These are phyloP conservation scores for Trichothecium roseum DNA, from an alignment of 2,329 filamentous ascomycete genomes.

Conservation along the genomic window DNA sequence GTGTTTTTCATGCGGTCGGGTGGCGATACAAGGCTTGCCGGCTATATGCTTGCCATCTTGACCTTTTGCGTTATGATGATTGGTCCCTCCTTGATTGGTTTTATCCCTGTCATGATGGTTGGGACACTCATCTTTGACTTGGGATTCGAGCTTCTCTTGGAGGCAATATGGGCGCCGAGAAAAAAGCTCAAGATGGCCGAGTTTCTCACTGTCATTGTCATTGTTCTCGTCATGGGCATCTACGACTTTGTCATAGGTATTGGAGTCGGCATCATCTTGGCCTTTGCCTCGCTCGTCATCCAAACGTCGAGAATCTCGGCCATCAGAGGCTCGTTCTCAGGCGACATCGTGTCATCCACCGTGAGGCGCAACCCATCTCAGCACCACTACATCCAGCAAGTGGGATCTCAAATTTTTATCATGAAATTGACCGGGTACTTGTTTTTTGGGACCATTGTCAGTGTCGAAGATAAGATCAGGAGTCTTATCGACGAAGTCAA, in stretches of 20 bases:
- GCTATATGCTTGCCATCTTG: slow-evolving; percentile 68
- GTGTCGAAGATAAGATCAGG: slow-evolving; percentile 82
- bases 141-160: slow-evolving; percentile 81
- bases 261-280: slow-evolving; percentile 79
- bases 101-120: slow-evolving; percentile 93
- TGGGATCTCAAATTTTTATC: slow-evolving; percentile 79
- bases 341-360: slow-evolving; percentile 81
- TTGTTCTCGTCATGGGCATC: slow-evolving; percentile 90
- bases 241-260: slow-evolving; percentile 97
- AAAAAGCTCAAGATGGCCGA: slow-evolving; percentile 81
- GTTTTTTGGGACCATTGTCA: slow-evolving; percentile 98
- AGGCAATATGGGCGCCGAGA: slow-evolving; percentile 80
- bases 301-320: slow-evolving; percentile 86
- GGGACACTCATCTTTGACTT: slow-evolving; percentile 91
- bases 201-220: slow-evolving; percentile 80
- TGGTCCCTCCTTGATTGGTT: slow-evolving; percentile 82
- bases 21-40: slow-evolving; percentile 76
- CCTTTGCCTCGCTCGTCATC: slow-evolving; percentile 82
- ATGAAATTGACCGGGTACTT: slow-evolving; percentile 89
- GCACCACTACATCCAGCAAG: slow-evolving; percentile 73
- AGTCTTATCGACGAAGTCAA: slow-evolving; percentile 72
- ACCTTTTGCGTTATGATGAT: slow-evolving; percentile 77
- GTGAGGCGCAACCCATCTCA: slow-evolving; percentile 87
- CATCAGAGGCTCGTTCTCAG: slow-evolving; percentile 81
- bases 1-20: slow-evolving; percentile 94